Evolutionary conservation across 176 grass and related monocot species (phyloP), one percentile per base, ranked within the genome.

Genomic region (Thinopyrum elongatum): DNA sequence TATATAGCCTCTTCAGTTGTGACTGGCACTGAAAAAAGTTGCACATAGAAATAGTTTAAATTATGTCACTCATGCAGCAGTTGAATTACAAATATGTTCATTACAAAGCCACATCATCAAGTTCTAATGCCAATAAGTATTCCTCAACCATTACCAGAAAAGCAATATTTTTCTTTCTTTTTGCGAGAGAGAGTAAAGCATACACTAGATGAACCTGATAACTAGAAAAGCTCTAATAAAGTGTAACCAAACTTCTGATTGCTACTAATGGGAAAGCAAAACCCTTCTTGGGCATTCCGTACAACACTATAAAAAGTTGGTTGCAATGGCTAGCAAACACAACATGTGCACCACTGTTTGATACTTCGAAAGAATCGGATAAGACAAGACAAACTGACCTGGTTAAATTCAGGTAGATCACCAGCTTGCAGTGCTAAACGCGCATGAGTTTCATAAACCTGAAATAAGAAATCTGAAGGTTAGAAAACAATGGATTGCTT

Each of bases 371-470:
- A 76, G 4, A 57, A 81, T 73, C 11, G 58, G 51, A 71, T 58
- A 65, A 44, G 81, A 30, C 11, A n/a, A 89, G 12, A 89, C 49
- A 61, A 72, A 17, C 44, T 53, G 11, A 98, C 96, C 96, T 98
- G 96, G 80, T 98, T 98, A 95, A 82, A 98, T 89, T 98, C 96
- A 22, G 86, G 78, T 65, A 98, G 85, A 86, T 98, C 96, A 0
- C 96, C 96, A 65, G 88, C 92, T 90, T 95, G 93, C 59, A 98
- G 44, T 64, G 96, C 89, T 76, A 98, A 88, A 80, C 96, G 85
- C 11, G 96, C 96, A 95, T 98, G 96, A 79, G 93, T 98, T 89
- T 98, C 96, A 21, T 98, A 98, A 57, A 98, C 96, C 96, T 98
- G 75, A 76, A 92, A 89, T 36, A 92, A 79, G 61, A 53, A 85